Evolutionary conservation across 2,329 filamentous ascomycete genomes (phyloP).

Genomic region (Paecilomyces fulvus): DNA sequence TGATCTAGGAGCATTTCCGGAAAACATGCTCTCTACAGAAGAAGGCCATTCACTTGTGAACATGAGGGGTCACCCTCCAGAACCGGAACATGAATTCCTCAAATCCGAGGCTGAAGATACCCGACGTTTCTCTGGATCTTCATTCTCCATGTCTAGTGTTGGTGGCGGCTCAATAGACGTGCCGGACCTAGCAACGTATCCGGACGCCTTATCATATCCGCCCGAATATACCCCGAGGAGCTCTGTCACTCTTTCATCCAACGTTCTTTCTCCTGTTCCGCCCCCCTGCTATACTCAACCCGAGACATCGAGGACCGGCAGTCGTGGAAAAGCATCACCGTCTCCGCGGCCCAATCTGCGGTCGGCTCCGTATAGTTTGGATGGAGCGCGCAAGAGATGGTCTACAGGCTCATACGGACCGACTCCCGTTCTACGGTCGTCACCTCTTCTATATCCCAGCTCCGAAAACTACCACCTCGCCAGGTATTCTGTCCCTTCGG

Average conservation of each 20-base stretch:
- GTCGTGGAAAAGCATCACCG: constrained; percentile 62
- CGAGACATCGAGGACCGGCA: constrained; percentile 45
- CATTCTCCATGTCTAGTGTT: constrained; percentile 60
- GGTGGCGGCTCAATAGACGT: constrained; percentile 45
- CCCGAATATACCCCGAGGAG: constrained; percentile 55
- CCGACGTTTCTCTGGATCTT: constrained; percentile 61
- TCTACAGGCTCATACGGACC: constrained; percentile 66
- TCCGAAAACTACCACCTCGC: constrained; percentile 40
- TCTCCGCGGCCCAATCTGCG: constrained; percentile 61
- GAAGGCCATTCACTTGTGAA: neutral
- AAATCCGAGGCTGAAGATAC: neutral
- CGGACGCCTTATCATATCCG: constrained; percentile 54
- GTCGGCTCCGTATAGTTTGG: constrained; percentile 62
- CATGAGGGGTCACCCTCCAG: neutral
- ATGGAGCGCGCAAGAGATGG: constrained; percentile 64
- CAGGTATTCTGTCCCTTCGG: constrained; percentile 43
- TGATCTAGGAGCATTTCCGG: neutral
- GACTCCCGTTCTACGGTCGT: constrained; percentile 46
- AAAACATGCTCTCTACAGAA: neutral
- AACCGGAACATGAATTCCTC: neutral
- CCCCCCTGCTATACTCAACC: constrained; percentile 61
- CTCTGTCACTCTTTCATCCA: constrained; percentile 59
- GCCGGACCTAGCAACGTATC: constrained; percentile 62
- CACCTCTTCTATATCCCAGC: constrained; percentile 53
- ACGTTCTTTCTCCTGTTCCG: constrained; percentile 62